phyloP scores from a whole-genome alignment of 768 basidiomycete species.

The Collybia sordida region DNA sequence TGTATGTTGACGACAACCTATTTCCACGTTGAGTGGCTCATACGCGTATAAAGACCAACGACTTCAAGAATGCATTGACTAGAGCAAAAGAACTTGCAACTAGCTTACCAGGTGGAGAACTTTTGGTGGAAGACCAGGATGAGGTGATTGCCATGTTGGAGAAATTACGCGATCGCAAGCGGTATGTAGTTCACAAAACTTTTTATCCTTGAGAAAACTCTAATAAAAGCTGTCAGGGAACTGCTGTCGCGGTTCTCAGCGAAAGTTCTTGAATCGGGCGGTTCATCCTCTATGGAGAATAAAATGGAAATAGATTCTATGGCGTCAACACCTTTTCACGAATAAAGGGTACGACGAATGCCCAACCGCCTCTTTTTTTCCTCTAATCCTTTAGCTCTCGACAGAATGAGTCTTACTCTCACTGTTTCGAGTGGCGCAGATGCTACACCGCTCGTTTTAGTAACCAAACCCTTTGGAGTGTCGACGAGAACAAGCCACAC shows the following conservation, averaged over 20 bases:
- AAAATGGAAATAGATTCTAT: slow-evolving; percentile 76
- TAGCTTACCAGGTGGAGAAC: slow-evolving; percentile 70
- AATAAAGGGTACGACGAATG: slow-evolving; percentile 8
- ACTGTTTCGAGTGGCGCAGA: too few species aligned
- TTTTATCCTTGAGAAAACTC: too few species aligned
- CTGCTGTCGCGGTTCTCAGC: slow-evolving; percentile 55
- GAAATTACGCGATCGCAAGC: slow-evolving; percentile 59
- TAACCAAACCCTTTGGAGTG: too few species aligned
- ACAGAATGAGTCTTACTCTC: too few species aligned
- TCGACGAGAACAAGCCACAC: too few species aligned
- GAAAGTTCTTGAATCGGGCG: slow-evolving; percentile 34
- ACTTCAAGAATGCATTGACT: slow-evolving; percentile 58
- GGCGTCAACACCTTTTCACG: slow-evolving; percentile 65
- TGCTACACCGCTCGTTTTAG: too few species aligned
- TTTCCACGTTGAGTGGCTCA: too few species aligned
- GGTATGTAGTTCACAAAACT: slow-evolving; percentile 32
- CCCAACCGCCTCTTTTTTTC: too few species aligned
- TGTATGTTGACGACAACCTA: slow-evolving; percentile 32
- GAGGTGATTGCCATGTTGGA: slow-evolving; percentile 71
- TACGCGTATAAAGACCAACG: slow-evolving; percentile 54
- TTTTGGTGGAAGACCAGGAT: slow-evolving; percentile 66
- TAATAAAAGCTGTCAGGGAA: slow-evolving; percentile 32
- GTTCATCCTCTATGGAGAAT: slow-evolving; percentile 20
- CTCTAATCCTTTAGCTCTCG: too few species aligned
- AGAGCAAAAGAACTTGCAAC: slow-evolving; percentile 61